Percentiles rank a stretch among this genome's conserved stretches.
Evolutionary conservation across 2,329 filamentous ascomycete genomes (phyloP).

Genomic region (Nigrospora sphaerica): DNA sequence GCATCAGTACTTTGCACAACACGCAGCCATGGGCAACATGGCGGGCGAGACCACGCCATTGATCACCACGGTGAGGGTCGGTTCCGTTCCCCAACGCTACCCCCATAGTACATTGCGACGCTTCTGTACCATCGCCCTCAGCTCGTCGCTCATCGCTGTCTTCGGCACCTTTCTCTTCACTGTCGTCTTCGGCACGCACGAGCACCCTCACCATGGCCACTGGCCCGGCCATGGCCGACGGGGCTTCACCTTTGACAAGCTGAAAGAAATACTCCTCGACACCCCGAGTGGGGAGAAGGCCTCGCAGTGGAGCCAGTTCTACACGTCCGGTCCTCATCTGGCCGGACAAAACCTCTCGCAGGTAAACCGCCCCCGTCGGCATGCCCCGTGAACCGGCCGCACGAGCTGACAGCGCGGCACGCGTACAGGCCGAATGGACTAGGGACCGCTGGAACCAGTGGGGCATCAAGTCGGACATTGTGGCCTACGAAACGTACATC

Average conservation of each 20-base stretch:
- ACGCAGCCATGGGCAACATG: conserved; percentile 17
- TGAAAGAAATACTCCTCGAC: conserved; percentile 49
- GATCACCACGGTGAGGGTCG: conserved; percentile 54
- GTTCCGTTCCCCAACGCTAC: conserved; percentile 45
- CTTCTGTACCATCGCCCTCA: conserved; percentile 56
- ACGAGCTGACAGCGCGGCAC: background rate
- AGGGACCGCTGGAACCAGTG: conserved; percentile 65
- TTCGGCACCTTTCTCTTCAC: conserved; percentile 37
- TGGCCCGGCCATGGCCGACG: conserved; percentile 11
- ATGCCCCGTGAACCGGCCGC: background rate
- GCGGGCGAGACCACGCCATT: conserved; percentile 58
- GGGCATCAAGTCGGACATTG: conserved; percentile 57
- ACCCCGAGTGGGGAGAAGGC: conserved; percentile 51
- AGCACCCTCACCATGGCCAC: conserved; percentile 23
- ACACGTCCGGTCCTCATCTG: conserved; percentile 68
- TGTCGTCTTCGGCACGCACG: conserved; percentile 19
- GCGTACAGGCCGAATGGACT: conserved; percentile 60
- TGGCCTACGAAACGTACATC: conserved; percentile 68
- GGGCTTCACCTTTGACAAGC: conserved; percentile 37
- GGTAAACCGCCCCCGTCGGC: conserved; percentile 23
- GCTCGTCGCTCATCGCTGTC: conserved; percentile 46
- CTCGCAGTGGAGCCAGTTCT: conserved; percentile 70
- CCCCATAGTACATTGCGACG: conserved; percentile 54
- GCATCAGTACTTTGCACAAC: background rate
- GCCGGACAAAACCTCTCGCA: conserved; percentile 73